Evolutionary conservation across 2,329 filamentous ascomycete species (phyloP), one percentile per base, ranked within the genome.

Genomic region (Ophiostoma populinum): DNA sequence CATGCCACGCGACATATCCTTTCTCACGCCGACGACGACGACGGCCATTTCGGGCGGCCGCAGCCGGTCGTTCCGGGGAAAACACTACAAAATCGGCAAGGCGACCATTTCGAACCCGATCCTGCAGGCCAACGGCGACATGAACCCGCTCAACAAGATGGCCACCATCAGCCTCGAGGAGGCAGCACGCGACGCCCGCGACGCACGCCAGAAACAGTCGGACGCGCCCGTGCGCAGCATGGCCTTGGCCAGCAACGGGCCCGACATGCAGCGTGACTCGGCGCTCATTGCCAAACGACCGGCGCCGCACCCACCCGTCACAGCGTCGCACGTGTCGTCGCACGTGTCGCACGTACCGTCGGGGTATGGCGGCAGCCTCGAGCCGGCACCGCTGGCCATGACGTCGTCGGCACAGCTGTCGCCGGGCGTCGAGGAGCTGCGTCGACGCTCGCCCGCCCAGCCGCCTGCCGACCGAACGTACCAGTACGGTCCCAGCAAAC

Each of bases 81-180:
- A n/a, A n/a, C n/a, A n/a, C n/a, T n/a, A n/a, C n/a, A n/a, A n/a
- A n/a, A n/a, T n/a, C 6, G 36, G 54, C 7, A 66, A 59, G 38
- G 42, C 63, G 13, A 46, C 47, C 5, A 71, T 71, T 22, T 70
- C 66, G 9, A 53, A 56, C 10, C 67, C 67, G 1, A 56, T 70
- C 24, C 43, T 66, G 10, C 50, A 55, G 40, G 42, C 50, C 25
- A 47, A 55, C 22, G 47, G 47, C 16, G 53, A 52, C 17, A 44
- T 49, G 15, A 63, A 57, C 35, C 56, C 63, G 0, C 45, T 62
- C 25, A 52, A 51, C 34, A 63, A 56, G 42, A 62, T 65, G 13
- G 47, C 57, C 6, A 68, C 63, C 1, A 52, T 69, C 20, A 65
- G 65, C 35, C 51, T 71, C 22, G 54, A 56, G 8, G 61, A 61